These are phyloP conservation scores for Hansenula sp. DNA, from an alignment of 1,139 yeast genomes.

Conservation along the genomic window DNA sequence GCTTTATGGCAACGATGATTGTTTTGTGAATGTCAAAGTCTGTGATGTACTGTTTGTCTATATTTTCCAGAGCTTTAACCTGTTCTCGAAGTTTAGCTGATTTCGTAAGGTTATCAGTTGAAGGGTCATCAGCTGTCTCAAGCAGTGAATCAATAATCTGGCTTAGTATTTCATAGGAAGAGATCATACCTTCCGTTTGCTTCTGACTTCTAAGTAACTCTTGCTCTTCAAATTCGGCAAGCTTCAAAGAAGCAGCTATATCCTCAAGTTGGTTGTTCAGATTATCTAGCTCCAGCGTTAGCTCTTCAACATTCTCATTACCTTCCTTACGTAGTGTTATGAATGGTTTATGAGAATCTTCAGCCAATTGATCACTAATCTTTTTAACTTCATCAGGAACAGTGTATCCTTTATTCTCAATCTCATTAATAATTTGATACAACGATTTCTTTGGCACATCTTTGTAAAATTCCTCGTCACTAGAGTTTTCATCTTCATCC, in stretches of 20 bases:
- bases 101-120: neutral
- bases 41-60: neutral
- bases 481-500: constrained; percentile 6
- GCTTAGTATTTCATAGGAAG: neutral
- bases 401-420: constrained; percentile 31
- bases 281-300: constrained; percentile 21
- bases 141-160: neutral
- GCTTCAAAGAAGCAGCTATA: constrained; percentile 4
- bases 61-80: neutral
- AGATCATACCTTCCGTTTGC: neutral
- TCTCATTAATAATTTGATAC: constrained; percentile 33
- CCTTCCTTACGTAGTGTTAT: constrained; percentile 13
- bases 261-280: constrained; percentile 17
- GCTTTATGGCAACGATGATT: constrained; percentile 27
- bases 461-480: constrained; percentile 20
- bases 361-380: constrained; percentile 11
- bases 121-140: neutral
- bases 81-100: neutral
- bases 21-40: constrained; percentile 22
- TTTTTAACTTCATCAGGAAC: constrained; percentile 28
- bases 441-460: constrained; percentile 21
- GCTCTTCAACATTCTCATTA: constrained; percentile 10
- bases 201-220: neutral
- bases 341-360: constrained; percentile 6
- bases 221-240: constrained; percentile 1